A percentile compares a stretch with the other conserved stretches of the same genome.
phyloP scores from a whole-genome alignment of 2,329 filamentous ascomycete genomes.

The Verticillium klebahnii region DNA sequence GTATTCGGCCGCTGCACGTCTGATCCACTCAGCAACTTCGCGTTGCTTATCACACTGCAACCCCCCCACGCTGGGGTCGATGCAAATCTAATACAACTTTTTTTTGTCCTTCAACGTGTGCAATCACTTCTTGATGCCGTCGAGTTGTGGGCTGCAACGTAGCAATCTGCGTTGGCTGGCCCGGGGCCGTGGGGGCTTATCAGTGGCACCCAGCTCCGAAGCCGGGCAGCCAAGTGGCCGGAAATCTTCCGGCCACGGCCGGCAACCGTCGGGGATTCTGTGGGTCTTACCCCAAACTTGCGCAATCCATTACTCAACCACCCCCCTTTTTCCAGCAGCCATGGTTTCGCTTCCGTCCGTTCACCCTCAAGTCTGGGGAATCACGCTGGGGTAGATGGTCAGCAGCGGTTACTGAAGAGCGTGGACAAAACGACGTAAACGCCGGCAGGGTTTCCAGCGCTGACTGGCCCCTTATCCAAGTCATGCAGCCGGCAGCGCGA shows the following conservation, averaged over 20 bases:
- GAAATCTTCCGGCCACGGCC: conserved; percentile 13
- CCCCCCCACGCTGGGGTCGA: background rate
- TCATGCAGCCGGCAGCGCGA: background rate
- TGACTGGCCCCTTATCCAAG: background rate
- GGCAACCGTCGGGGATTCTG: conserved; percentile 10
- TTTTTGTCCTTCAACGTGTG: background rate
- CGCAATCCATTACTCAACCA: conserved; percentile 9
- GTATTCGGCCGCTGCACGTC: background rate
- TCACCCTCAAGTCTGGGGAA: background rate
- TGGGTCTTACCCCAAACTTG: conserved; percentile 3
- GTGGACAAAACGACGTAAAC: background rate
- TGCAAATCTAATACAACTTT: background rate
- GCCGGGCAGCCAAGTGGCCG: conserved; percentile 9
- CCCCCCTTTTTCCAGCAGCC: background rate
- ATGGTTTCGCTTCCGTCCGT: background rate
- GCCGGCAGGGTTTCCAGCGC: background rate
- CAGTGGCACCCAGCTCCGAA: background rate
- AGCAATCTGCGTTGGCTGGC: background rate
- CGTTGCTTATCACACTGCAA: background rate
- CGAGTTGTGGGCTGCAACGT: background rate
- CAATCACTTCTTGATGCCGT: background rate
- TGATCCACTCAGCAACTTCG: background rate
- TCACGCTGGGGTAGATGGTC: background rate
- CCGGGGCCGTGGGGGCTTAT: background rate
- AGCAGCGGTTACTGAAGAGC: background rate